A percentile compares a stretch with the other conserved stretches of the same genome.
Conservation (phyloP, 2,329 filamentous ascomycete species). For the Arthrobotrys entomopaga region DNA sequence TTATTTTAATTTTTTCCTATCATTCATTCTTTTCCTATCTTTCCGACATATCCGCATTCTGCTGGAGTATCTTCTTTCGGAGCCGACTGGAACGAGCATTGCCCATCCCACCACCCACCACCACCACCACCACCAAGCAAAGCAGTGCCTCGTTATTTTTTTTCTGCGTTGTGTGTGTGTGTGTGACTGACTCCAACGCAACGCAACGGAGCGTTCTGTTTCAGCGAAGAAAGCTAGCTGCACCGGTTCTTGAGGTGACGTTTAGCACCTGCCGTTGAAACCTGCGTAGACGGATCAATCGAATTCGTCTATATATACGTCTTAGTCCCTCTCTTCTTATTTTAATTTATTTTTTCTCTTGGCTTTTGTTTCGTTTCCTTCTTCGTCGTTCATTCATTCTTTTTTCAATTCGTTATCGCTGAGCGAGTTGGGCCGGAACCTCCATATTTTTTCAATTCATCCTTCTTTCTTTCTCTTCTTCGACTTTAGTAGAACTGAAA, state of each 20-base stretch:
- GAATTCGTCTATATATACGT: constrained; percentile 5
- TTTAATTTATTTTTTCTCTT: constrained; percentile 9
- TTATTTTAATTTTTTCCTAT: neutral
- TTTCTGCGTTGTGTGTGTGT: no score
- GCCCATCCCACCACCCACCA: no score
- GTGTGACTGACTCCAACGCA: neutral
- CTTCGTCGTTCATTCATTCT: constrained; percentile 11
- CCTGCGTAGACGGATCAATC: neutral
- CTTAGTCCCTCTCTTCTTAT: neutral
- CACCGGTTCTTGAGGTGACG: neutral
- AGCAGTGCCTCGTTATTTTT: constrained; percentile 1
- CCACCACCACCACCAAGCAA: no score
- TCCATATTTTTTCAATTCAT: constrained; percentile 19
- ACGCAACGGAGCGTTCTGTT: constrained; percentile 26
- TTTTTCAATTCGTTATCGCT: constrained; percentile 14
- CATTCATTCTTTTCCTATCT: neutral
- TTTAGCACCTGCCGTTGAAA: neutral
- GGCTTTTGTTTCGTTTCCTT: neutral
- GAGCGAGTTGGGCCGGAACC: constrained; percentile 23
- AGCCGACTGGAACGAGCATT: constrained; percentile 1
- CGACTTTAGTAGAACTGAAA: neutral
- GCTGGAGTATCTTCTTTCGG: no score
- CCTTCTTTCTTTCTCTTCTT: constrained; percentile 8
- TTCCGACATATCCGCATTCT: neutral
- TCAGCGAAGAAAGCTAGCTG: constrained; percentile 6